Evolutionary conservation across 1,139 yeast species (phyloP), one percentile per base, ranked within the genome.

Genomic region (Protomyces inundatus): DNA sequence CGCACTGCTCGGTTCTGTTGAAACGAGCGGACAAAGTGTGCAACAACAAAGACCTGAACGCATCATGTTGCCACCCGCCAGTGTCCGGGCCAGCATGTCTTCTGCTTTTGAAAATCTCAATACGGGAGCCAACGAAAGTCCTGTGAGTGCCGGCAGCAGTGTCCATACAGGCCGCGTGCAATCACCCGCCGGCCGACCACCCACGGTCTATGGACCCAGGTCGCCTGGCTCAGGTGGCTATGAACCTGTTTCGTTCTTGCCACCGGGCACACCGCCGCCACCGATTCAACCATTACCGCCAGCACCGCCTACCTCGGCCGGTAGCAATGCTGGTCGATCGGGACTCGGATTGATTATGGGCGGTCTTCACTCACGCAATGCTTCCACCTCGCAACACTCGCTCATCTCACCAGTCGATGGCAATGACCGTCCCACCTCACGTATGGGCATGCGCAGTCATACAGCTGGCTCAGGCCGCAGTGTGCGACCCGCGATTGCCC

Each of bases 221-320:
- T 46, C 37, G 34, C 55, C 16, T 33, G 52, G 14, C 34, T 12
- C 36, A 9, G 53, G 23, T 23, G 23, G 23, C 23, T 23, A 23
- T 23, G 23, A 23, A 23, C 23, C 23, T 23, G 23, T 23, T 23
- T 23, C 23, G 23, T 23, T 23, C 23, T 30, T 42, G 9, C 48
- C 48, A 14, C 32, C 32, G 9, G 48, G 48, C 23, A 42, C 62
- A 45, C 42, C 62, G 14, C 62, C 62, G 5, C 62, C 62, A 9
- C 62, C 62, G 50, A 52, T 52, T 16, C 62, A 58, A 40, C 62
- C 62, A 6, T 37, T 58, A 9, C 62, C 62, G 7, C 62, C 56
- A 9, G 51, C 56, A 10, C 62, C 62, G 7, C 12, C 62, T 12
- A 50, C n/a, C 5, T n/a, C 32, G 9, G 32, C 12, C 12, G 48